Percentiles rank a stretch among this genome's conserved stretches.
These are phyloP conservation scores for Volutella citrinella DNA, from an alignment of 2,329 filamentous ascomycete species.

Conservation along the genomic window DNA sequence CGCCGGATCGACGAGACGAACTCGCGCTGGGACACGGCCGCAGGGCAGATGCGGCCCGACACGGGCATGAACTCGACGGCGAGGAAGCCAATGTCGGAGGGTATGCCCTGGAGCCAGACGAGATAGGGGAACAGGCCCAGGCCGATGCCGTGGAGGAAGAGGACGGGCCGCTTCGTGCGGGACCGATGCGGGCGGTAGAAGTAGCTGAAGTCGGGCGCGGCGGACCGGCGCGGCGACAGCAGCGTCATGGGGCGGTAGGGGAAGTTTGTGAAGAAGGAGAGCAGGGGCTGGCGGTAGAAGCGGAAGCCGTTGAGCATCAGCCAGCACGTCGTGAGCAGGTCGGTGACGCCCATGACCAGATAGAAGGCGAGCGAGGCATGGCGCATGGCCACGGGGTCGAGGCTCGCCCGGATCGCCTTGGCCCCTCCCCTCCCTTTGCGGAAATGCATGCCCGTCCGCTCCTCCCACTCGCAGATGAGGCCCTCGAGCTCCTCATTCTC, in stretches of 20 bases:
- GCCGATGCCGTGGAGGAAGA: conserved; percentile 65
- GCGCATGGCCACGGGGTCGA: conserved; percentile 57
- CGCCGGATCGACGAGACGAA: too few relatives aligned
- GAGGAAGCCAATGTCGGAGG: conserved; percentile 57
- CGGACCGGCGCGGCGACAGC: conserved; percentile 42
- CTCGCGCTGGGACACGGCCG: too few relatives aligned
- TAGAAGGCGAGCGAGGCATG: conserved; percentile 49
- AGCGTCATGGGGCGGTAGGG: conserved; percentile 49
- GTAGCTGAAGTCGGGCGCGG: conserved; percentile 50
- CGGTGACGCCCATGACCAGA: conserved; percentile 63
- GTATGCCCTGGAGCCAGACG: conserved; percentile 50
- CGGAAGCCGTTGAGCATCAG: conserved; percentile 43
- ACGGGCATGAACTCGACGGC: conserved; percentile 58
- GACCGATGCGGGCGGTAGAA: conserved; percentile 61
- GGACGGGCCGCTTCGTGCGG: conserved; percentile 50
- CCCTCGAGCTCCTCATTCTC: conserved; percentile 55
- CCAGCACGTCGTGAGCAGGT: too few relatives aligned
- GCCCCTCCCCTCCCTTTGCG: conserved; percentile 50
- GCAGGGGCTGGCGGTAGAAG: too few relatives aligned
- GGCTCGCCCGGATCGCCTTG: conserved; percentile 51
- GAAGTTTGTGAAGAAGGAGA: conserved; percentile 57
- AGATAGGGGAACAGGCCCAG: conserved; percentile 51
- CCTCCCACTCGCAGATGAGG: conserved; percentile 50
- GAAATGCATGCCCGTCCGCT: conserved; percentile 46
- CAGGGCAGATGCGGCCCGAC: conserved; percentile 57